phyloP scores from a whole-genome alignment of 2,329 filamentous ascomycete species.

The Colletotrichum phormii region DNA sequence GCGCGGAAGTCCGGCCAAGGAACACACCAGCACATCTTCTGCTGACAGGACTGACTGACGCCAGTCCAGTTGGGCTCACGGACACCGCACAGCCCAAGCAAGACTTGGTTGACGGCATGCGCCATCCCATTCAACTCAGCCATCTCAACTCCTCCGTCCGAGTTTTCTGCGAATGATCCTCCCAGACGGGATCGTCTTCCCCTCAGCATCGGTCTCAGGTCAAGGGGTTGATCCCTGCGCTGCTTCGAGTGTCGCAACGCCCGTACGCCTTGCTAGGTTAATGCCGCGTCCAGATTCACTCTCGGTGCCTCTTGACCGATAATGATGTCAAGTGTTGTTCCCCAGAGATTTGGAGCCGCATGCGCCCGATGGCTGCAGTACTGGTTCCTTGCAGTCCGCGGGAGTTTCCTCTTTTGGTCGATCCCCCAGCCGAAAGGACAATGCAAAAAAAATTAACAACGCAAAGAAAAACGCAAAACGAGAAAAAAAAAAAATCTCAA shows the following conservation, averaged over 20 bases:
- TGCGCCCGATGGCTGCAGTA: constrained; percentile 37
- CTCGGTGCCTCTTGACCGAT: constrained; percentile 42
- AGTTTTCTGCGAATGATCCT: constrained; percentile 29
- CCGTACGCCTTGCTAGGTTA: constrained; percentile 38
- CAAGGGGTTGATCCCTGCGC: constrained; percentile 38
- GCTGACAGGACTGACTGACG: not conserved
- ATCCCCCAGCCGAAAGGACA: not conserved
- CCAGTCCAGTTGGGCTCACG: not conserved
- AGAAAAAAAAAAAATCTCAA: constrained; percentile 27
- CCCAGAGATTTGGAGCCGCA: constrained; percentile 38
- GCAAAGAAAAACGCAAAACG: constrained; percentile 21
- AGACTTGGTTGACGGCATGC: constrained; percentile 20
- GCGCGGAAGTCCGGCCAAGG: constrained; percentile 6
- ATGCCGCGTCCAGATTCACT: constrained; percentile 42
- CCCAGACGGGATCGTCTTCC: constrained; percentile 31
- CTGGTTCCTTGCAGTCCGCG: constrained; percentile 35
- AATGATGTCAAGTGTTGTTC: constrained; percentile 41
- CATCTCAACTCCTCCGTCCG: constrained; percentile 28
- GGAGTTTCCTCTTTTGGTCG: not conserved
- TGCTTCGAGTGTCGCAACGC: constrained; percentile 41
- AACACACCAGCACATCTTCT: not conserved
- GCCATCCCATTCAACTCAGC: constrained; percentile 29
- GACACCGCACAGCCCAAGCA: not conserved
- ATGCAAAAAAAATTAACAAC: constrained; percentile 6
- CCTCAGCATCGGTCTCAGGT: constrained; percentile 41